These are phyloP conservation scores for Camelina hispida DNA, from an alignment of 345 rosid species.

Conservation along the genomic window DNA sequence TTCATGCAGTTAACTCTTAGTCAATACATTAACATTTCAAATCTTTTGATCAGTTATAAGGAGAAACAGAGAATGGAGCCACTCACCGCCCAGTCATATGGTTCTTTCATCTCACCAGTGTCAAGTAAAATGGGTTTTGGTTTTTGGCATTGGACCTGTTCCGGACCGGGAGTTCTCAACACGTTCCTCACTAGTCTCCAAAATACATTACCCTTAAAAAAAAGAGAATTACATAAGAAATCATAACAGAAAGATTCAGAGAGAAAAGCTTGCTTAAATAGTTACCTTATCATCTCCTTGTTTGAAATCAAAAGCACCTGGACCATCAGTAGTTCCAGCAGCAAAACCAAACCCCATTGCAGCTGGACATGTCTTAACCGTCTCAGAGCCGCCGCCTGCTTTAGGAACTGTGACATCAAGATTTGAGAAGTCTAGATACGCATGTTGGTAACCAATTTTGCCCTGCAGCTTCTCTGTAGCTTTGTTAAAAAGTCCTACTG, in stretches of 20 bases:
- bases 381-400: slow-evolving; percentile 72
- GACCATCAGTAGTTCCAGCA: slow-evolving; percentile 99
- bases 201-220: slow-evolving; percentile 79
- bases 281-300: slow-evolving; percentile 92
- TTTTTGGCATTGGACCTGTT: slow-evolving; percentile 79
- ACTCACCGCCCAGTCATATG: slow-evolving; percentile 98
- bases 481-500: slow-evolving; percentile 71
- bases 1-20: background rate
- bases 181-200: slow-evolving; percentile 86
- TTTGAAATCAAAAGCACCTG: slow-evolving; percentile 97
- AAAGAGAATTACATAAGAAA: background rate
- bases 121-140: slow-evolving; percentile 97
- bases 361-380: slow-evolving; percentile 88
- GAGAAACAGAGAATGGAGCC: slow-evolving; percentile 14
- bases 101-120: slow-evolving; percentile 96
- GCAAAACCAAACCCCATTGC: slow-evolving; percentile 99
- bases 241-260: background rate
- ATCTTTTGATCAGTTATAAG: background rate
- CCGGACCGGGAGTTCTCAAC: slow-evolving; percentile 66
- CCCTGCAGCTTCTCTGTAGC: slow-evolving; percentile 82
- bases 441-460: slow-evolving; percentile 76
- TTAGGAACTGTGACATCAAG: slow-evolving; percentile 62
- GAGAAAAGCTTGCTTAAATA: slow-evolving; percentile 25
- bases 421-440: slow-evolving; percentile 80
- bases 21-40: background rate